Percentiles rank a stretch among this genome's conserved stretches.
phyloP scores from a whole-genome alignment of 2,329 filamentous ascomycete genomes.

The Neurospora sp. region DNA sequence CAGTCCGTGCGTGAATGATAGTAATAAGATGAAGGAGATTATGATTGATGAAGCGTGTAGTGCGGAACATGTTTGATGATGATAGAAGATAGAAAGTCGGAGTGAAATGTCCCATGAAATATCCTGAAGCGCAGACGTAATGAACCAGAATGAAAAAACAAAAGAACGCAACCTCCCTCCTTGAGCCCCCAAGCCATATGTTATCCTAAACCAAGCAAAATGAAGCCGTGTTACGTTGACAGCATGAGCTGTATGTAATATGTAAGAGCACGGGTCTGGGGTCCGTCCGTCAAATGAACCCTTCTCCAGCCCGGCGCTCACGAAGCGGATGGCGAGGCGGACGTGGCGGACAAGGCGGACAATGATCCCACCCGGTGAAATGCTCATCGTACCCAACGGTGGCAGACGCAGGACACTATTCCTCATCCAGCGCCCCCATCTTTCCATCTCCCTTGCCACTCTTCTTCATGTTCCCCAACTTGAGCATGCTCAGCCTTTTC shows the following conservation, averaged over 20 bases:
- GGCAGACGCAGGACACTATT: slow-evolving; percentile 25
- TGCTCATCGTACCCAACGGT: background rate
- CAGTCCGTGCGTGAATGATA: background rate
- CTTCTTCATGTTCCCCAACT: slow-evolving; percentile 65
- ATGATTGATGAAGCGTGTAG: background rate
- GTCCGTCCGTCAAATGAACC: background rate
- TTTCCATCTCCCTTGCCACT: slow-evolving; percentile 42
- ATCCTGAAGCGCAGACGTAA: background rate
- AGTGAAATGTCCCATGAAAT: background rate
- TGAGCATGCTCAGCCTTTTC: slow-evolving; percentile 70
- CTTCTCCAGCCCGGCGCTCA: background rate
- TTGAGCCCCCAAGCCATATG: background rate
- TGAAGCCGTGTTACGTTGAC: background rate
- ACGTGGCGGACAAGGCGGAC: background rate
- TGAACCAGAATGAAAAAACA: background rate
- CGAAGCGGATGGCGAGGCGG: background rate
- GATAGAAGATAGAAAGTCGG: background rate
- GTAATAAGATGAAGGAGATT: background rate
- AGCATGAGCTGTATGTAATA: background rate
- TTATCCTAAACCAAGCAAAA: background rate
- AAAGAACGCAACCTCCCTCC: background rate
- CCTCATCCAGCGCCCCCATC: slow-evolving; percentile 47
- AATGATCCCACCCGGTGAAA: background rate
- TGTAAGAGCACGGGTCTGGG: background rate
- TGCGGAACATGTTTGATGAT: background rate